Evolutionary conservation across 176 grass and related monocot genomes (phyloP).

Genomic region (Neostapfia colusana): DNA sequence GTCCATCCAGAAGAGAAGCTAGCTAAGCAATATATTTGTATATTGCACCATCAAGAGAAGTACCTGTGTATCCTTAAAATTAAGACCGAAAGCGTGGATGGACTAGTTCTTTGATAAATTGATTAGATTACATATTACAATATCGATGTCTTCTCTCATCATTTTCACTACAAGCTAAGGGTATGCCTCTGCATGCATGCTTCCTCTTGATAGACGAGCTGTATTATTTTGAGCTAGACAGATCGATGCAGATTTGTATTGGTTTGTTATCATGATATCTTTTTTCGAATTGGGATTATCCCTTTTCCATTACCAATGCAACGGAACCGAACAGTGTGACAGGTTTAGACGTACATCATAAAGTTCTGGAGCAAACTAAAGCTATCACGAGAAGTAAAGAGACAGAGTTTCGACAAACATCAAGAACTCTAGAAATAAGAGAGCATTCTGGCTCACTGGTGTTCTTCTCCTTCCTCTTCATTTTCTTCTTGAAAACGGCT

Average conservation of each 20-base stretch:
- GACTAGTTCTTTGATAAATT: neutral
- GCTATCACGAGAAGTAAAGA: no score
- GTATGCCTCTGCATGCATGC: neutral
- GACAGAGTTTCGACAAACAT: no score
- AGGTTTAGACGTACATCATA: no score
- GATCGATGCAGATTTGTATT: conserved; percentile 25
- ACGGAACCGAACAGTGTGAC: no score
- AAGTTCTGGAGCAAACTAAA: no score
- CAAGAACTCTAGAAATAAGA: no score
- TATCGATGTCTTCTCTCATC: conserved; percentile 16
- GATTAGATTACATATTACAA: conserved; percentile 17
- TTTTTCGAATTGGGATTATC: no score
- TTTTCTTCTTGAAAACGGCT: no score
- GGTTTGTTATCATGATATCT: neutral
- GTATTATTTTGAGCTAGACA: conserved; percentile 29
- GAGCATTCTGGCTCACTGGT: no score
- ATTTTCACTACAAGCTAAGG: conserved; percentile 16
- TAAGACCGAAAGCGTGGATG: conserved; percentile 28
- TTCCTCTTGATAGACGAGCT: conserved; percentile 16
- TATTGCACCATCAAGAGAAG: conserved; percentile 35
- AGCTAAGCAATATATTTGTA: conserved; percentile 22
- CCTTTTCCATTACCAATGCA: no score
- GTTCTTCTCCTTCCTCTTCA: no score
- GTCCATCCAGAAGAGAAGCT: conserved; percentile 26
- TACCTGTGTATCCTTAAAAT: conserved; percentile 18